These are phyloP conservation scores for Chiua virens DNA, from an alignment of 768 basidiomycete species.

Conservation along the genomic window DNA sequence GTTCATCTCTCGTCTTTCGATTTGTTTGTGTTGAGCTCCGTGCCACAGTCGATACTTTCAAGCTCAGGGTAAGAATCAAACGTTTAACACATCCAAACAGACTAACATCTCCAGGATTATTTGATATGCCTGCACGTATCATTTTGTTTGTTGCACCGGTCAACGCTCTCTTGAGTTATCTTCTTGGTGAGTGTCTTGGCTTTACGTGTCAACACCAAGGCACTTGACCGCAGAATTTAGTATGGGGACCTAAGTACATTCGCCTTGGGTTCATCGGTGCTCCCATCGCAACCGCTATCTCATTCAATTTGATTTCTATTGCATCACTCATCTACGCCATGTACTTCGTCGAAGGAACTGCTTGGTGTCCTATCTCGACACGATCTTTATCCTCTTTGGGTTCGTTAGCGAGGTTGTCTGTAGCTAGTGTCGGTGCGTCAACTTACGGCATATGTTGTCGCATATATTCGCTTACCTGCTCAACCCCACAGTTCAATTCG, in stretches of 20 bases:
- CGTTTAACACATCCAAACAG: conserved; percentile 14
- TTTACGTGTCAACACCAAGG: neutral
- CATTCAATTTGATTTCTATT: conserved; percentile 77
- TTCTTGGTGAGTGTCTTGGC: conserved; percentile 55
- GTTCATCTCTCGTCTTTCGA: conserved; percentile 11
- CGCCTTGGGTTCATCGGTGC: conserved; percentile 91
- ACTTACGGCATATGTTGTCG: neutral
- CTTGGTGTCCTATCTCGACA: conserved; percentile 79
- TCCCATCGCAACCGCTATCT: conserved; percentile 83
- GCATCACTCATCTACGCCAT: conserved; percentile 62
- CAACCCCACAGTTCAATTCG: conserved; percentile 57
- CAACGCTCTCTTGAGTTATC: conserved; percentile 79
- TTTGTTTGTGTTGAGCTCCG: conserved; percentile 49
- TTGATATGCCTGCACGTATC: conserved; percentile 82
- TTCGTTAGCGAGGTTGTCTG: conserved; percentile 69
- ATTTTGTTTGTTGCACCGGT: conserved; percentile 80
- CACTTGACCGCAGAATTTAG: conserved; percentile 58
- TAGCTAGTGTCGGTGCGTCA: conserved; percentile 70
- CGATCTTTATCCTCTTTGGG: conserved; percentile 67
- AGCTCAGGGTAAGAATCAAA: conserved; percentile 62
- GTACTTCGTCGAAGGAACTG: conserved; percentile 63
- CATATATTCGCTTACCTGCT: neutral
- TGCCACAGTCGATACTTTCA: conserved; percentile 53
- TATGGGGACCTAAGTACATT: conserved; percentile 86
- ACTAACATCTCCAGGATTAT: conserved; percentile 52